These are phyloP conservation scores for Zygoascus ofunaensis DNA, from an alignment of 805 yeast species.

Conservation along the genomic window DNA sequence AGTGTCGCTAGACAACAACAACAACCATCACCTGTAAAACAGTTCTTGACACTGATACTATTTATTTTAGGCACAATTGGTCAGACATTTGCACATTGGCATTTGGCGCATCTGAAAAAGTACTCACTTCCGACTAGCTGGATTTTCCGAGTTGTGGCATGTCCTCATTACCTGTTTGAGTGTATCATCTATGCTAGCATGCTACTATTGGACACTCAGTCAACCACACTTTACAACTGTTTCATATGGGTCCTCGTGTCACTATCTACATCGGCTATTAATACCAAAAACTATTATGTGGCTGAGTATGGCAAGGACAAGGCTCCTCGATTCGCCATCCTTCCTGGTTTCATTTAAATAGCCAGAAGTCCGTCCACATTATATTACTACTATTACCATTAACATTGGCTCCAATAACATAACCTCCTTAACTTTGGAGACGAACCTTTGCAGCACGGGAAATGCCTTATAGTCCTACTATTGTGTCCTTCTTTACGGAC, in stretches of 20 bases:
- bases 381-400: conserved; percentile 23
- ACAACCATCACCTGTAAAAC: not conserved
- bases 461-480: not conserved
- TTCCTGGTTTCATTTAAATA: conserved; percentile 14
- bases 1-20: not conserved
- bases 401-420: conserved; percentile 4
- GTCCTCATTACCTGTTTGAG: conserved; percentile 62
- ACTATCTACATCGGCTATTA: conserved; percentile 42
- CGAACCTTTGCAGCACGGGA: conserved; percentile 15
- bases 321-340: conserved; percentile 10
- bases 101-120: conserved; percentile 42
- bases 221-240: conserved; percentile 13
- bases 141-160: conserved; percentile 35
- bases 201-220: conserved; percentile 12
- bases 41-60: conserved; percentile 14
- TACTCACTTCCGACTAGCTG: conserved; percentile 43
- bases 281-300: conserved; percentile 38
- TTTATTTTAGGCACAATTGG: conserved; percentile 33
- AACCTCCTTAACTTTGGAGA: conserved; percentile 33
- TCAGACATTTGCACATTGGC: conserved; percentile 42
- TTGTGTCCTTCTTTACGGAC: not conserved
- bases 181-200: conserved; percentile 37
- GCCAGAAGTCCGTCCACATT: conserved; percentile 86
- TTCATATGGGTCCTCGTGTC: conserved; percentile 32
- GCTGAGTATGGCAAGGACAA: conserved; percentile 14